Evolutionary conservation across 1,284 basidiomycete species (phyloP).

Genomic region (Takashimella tepidaria): DNA sequence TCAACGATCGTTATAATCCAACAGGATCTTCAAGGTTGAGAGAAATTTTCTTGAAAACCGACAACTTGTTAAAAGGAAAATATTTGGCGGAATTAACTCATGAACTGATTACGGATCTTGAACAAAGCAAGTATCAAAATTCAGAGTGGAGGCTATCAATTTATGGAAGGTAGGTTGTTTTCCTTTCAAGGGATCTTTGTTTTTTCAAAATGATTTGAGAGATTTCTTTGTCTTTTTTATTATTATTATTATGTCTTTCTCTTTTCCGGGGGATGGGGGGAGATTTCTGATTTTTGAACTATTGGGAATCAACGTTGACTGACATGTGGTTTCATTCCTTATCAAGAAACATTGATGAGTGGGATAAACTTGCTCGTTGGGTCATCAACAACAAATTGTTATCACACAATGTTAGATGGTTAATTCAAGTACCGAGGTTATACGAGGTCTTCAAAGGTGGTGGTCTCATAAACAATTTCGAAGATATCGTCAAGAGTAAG

Average conservation of each 20-base stretch:
- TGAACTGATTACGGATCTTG: conserved; percentile 93
- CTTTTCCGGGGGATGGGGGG: no score
- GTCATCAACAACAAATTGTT: conserved; percentile 87
- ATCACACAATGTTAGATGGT: conserved; percentile 97
- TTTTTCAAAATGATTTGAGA: no score
- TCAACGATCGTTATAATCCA: conserved; percentile 58
- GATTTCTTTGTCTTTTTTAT: no score
- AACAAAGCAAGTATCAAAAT: conserved; percentile 98
- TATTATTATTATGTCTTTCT: no score
- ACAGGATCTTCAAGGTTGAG: conserved; percentile 83
- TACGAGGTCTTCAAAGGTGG: conserved; percentile 95
- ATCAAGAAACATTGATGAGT: conserved; percentile 61
- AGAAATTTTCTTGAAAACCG: conserved; percentile 98
- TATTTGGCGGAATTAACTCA: conserved; percentile 94
- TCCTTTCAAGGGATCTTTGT: no score
- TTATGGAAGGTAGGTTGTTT: conserved; percentile 62
- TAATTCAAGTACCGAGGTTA: conserved; percentile 91
- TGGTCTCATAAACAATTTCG: conserved; percentile 78
- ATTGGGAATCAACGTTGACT: not conserved
- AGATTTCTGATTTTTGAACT: conserved; percentile 45
- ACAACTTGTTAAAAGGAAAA: conserved; percentile 84
- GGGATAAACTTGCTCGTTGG: conserved; percentile 99
- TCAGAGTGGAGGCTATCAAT: conserved; percentile 97
- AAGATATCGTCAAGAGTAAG: conserved; percentile 84
- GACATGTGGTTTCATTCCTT: not conserved